Conservation (phyloP, 352 stramenopile species). For the Globisporangium cylindrosporum region DNA sequence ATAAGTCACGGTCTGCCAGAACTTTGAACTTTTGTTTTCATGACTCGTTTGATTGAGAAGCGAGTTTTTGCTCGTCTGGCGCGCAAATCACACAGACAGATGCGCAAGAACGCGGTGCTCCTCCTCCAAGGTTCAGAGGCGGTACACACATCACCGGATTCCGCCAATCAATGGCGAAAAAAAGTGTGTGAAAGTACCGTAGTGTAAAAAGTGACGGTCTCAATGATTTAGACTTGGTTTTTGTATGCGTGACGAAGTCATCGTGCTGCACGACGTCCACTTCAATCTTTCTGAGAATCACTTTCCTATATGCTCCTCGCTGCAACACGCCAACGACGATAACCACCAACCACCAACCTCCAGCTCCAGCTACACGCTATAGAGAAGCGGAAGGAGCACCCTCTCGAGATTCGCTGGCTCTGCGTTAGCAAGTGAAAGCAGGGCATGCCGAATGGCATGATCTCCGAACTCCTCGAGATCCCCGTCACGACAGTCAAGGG, state of each 20-base stretch:
- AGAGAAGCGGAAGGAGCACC: background rate
- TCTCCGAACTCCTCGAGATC: background rate
- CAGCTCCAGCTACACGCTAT: background rate
- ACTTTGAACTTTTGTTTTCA: slow-evolving; percentile 1
- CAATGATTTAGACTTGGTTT: slow-evolving; percentile 8
- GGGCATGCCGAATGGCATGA: background rate
- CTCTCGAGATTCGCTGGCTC: background rate
- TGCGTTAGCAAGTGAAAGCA: slow-evolving; percentile 3
- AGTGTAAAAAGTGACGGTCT: slow-evolving; percentile 7
- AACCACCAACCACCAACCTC: slow-evolving; percentile 7
- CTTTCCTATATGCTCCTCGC: slow-evolving; percentile 3
- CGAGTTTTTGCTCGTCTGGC: slow-evolving; percentile 5
- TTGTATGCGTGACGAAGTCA: slow-evolving; percentile 3
- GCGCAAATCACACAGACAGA: slow-evolving; percentile 5
- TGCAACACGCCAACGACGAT: slow-evolving; percentile 6
- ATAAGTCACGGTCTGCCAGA: background rate
- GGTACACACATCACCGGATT: slow-evolving; percentile 7
- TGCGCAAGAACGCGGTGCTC: slow-evolving; percentile 5
- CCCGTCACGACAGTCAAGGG: background rate
- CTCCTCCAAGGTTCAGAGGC: slow-evolving; percentile 5
- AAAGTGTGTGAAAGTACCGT: slow-evolving; percentile 5
- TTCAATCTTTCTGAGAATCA: slow-evolving; percentile 5
- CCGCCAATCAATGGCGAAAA: slow-evolving; percentile 5
- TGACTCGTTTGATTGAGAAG: slow-evolving; percentile 6
- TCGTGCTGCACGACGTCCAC: slow-evolving; percentile 3